phyloP scores from a whole-genome alignment of 2,329 filamentous ascomycete species.

The Colletotrichum costaricense region DNA sequence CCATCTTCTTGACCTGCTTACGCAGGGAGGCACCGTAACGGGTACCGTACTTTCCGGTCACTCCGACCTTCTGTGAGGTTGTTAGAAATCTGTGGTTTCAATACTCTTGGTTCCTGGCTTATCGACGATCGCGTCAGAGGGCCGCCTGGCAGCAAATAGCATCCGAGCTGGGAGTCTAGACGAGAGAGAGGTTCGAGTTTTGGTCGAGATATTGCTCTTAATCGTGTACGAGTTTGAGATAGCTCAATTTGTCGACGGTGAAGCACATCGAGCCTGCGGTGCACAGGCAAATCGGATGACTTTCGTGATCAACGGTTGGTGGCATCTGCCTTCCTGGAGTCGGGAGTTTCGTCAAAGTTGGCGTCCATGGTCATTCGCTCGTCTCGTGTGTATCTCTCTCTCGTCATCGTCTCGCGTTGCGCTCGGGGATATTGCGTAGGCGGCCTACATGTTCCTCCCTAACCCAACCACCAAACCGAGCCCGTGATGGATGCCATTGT shows the following conservation, averaged over 20 bases:
- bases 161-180: not conserved
- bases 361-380: not conserved
- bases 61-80: slow-evolving; percentile 84
- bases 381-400: slow-evolving; percentile 2
- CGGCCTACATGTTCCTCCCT: not conserved
- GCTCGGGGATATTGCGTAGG: not conserved
- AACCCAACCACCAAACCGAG: not conserved
- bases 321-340: no score
- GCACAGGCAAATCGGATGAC: no score
- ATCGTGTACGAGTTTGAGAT: no score
- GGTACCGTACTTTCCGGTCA: slow-evolving; percentile 96
- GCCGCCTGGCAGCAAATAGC: not conserved
- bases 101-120: not conserved
- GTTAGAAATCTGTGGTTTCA: slow-evolving; percentile 27
- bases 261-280: no score
- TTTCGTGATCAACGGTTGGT: not conserved
- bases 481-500: slow-evolving; percentile 11
- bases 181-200: slow-evolving; percentile 5
- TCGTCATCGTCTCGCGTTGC: slow-evolving; percentile 12
- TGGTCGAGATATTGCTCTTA: no score
- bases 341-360: not conserved
- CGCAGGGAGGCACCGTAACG: slow-evolving; percentile 99
- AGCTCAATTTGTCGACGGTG: no score
- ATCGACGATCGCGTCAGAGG: not conserved
- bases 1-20: slow-evolving; percentile 98